Evolutionary conservation across 805 yeast genomes (phyloP), one percentile per base, ranked within the genome.

Genomic region (Torulaspora indica): DNA sequence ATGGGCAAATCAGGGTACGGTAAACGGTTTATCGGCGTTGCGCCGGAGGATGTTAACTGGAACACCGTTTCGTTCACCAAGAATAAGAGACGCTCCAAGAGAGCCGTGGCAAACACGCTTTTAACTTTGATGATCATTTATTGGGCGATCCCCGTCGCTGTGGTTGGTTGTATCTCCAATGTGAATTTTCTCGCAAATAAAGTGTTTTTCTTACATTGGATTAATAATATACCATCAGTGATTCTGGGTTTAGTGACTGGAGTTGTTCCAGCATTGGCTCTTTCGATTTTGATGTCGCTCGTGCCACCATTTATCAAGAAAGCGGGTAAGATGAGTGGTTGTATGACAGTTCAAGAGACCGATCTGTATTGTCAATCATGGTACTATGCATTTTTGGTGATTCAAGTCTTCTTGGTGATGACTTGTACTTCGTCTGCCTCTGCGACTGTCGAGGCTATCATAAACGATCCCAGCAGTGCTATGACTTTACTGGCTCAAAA

Each of bases 81-180:
- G 63, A 67, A 68, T 49, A 74, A 73, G 58, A 79, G 95, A 64
- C 61, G 73, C 35, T 49, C 75, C 17, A 82, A 80, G 69, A 74
- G 72, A 46, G 45, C 76, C 18, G 68, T 75, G 42, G 91, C 95
- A 1, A 73, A 71, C 43, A 71, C 85, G 12, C 69, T 88, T 39
- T 72, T 85, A 57, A 78, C 85, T 20, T 57, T 78, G 46, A 70
- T 82, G 66, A 79, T 91, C 49, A 77, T 91, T 38, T 88, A 89
- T 68, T 91, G 98, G 98, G 82, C 95, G 34, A 81, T 91, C 56
- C 98, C 98, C 8, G 97, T 91, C 31, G 95, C 97, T n/a, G 89
- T 88, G 57, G 96, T 91, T 40, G 98, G 98, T 77, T 76, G 80
- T 55, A 82, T 93, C 52, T 91, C 98, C 18, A 93, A 91, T 67